Conservation (phyloP, 352 stramenopile genomes). For the Blastocystis sp. region DNA sequence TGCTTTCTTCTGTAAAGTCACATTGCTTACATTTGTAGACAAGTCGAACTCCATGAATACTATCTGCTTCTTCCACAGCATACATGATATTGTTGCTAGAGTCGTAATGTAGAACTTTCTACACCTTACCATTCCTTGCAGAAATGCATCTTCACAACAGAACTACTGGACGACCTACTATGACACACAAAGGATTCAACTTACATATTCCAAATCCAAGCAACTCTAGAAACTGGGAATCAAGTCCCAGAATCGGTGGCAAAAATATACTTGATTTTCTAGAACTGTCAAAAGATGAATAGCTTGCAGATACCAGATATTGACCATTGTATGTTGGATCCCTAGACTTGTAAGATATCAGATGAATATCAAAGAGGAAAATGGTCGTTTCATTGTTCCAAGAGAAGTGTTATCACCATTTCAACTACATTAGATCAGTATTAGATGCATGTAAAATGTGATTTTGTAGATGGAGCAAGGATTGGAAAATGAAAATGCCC, state of each 20-base stretch:
- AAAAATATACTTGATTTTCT: not conserved
- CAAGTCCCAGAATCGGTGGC: not conserved
- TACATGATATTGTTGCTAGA: constrained; percentile 56
- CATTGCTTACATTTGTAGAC: constrained; percentile 41
- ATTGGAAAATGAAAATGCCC: constrained; percentile 53
- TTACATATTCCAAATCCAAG: not conserved
- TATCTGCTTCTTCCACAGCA: not conserved
- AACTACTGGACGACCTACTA: not conserved
- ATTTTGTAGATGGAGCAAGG: constrained; percentile 36
- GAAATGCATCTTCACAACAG: constrained; percentile 56
- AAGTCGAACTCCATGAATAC: constrained; percentile 33
- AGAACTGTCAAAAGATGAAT: not conserved
- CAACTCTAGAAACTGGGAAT: not conserved
- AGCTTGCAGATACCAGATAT: not conserved
- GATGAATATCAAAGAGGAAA: not conserved
- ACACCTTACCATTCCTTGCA: constrained; percentile 44
- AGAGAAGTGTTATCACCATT: not conserved
- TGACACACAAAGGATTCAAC: not conserved
- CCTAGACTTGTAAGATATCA: not conserved
- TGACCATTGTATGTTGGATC: not conserved
- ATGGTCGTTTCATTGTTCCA: not conserved
- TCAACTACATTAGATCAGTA: constrained; percentile 14
- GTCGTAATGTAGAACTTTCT: not conserved
- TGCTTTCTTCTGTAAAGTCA: constrained; percentile 32
- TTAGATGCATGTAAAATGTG: not conserved